Conservation (phyloP, 2,329 filamentous ascomycete genomes). For the Aschersonia sp. region DNA sequence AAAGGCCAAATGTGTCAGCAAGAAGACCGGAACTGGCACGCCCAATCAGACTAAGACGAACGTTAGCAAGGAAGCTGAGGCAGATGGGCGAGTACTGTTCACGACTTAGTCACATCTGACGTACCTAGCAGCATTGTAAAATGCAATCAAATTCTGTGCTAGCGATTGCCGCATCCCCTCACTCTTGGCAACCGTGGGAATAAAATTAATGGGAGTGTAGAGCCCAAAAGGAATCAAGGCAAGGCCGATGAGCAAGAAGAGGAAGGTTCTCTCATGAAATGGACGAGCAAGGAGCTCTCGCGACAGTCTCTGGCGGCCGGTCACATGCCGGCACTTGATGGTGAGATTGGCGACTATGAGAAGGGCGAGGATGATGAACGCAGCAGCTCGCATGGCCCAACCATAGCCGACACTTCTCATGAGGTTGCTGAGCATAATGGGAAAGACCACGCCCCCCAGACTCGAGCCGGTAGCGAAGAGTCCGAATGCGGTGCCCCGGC, state of each 20-base stretch:
- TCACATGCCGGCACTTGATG: slow-evolving; percentile 12
- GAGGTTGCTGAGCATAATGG: slow-evolving; percentile 22
- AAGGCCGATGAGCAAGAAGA: slow-evolving; percentile 11
- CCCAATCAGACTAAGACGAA: slow-evolving; percentile 7
- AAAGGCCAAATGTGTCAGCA: slow-evolving; percentile 12
- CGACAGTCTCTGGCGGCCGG: slow-evolving; percentile 1
- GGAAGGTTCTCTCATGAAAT: slow-evolving; percentile 11
- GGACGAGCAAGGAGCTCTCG: slow-evolving; percentile 6
- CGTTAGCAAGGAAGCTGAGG: slow-evolving; percentile 1
- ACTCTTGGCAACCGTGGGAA: slow-evolving; percentile 7
- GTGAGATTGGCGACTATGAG: slow-evolving; percentile 19
- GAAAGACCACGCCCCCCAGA: slow-evolving; percentile 24
- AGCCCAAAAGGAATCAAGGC: slow-evolving; percentile 15
- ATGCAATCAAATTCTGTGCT: slow-evolving; percentile 9
- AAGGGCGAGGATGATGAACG: slow-evolving; percentile 20
- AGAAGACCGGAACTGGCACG: slow-evolving; percentile 9
- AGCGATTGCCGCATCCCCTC: slow-evolving; percentile 7
- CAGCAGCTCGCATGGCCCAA: slow-evolving; percentile 23
- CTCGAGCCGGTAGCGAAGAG: slow-evolving; percentile 19
- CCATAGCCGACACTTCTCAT: slow-evolving; percentile 20
- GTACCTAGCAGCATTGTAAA: slow-evolving; percentile 11
- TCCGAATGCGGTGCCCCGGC: slow-evolving; percentile 19
- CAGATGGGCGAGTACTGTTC: not conserved
- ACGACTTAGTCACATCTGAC: not conserved
- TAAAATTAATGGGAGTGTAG: slow-evolving; percentile 15